Conservation (phyloP, 108 stramenopile species). For the Fragilaria crotonensis region DNA sequence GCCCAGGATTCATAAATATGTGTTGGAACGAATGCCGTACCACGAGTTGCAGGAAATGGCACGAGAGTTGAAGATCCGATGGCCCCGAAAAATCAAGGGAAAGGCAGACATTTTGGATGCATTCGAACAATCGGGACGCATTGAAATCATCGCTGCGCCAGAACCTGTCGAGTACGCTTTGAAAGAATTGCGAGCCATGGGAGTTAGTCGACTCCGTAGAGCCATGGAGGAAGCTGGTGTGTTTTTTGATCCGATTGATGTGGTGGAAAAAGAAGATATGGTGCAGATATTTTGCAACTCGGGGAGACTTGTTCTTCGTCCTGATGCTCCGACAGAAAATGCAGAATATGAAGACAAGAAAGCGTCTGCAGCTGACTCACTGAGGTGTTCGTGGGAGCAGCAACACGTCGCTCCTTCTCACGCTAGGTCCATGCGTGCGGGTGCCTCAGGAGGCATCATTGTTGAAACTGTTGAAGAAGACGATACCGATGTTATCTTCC, state of each 20-base stretch:
- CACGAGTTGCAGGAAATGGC: conserved; percentile 15
- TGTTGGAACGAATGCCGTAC: conserved; percentile 29
- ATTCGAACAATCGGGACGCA: conserved; percentile 20
- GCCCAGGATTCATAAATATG: conserved; percentile 21
- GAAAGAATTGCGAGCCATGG: conserved; percentile 24
- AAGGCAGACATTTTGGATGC: conserved; percentile 40
- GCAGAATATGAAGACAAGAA: background rate
- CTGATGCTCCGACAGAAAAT: too few species aligned
- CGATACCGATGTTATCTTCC: too few species aligned
- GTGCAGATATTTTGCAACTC: conserved; percentile 44
- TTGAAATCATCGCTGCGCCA: conserved; percentile 52
- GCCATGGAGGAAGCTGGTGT: conserved; percentile 53
- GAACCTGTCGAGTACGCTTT: conserved; percentile 38
- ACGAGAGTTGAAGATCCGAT: background rate
- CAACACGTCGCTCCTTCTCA: background rate
- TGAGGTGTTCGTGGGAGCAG: background rate
- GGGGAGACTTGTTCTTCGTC: conserved; percentile 30
- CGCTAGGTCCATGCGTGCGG: background rate
- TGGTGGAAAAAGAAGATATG: conserved; percentile 69
- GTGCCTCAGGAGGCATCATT: background rate
- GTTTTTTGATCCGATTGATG: conserved; percentile 45
- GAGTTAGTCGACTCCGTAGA: conserved; percentile 27
- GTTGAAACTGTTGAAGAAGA: background rate
- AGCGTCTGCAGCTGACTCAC: too few species aligned
- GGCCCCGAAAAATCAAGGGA: conserved; percentile 13